These are phyloP conservation scores for Candida quercuum DNA, from an alignment of 805 yeast genomes.

Conservation along the genomic window DNA sequence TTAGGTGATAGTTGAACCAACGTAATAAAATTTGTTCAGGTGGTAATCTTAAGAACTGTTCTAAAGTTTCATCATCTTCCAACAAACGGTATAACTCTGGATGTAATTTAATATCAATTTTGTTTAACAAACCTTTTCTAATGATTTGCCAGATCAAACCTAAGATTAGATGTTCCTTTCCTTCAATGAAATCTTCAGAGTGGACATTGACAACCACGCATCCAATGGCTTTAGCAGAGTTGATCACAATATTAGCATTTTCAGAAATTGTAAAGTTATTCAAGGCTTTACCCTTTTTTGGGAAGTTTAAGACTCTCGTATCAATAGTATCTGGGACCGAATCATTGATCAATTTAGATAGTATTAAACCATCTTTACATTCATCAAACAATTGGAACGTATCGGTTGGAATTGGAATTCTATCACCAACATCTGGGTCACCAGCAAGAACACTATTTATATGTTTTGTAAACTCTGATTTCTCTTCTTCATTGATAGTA, in stretches of 20 bases:
- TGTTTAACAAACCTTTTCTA: conserved; percentile 89
- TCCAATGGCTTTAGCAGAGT: conserved; percentile 98
- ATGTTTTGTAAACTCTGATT: conserved; percentile 93
- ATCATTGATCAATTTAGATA: conserved; percentile 92
- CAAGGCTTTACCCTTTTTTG: conserved; percentile 72
- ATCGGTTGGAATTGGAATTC: conserved; percentile 90
- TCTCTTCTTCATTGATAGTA: conserved; percentile 95
- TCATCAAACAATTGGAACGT: conserved; percentile 95
- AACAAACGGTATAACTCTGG: conserved; percentile 93
- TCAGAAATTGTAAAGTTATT: conserved; percentile 95
- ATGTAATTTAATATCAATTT: conserved; percentile 92
- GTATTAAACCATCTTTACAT: conserved; percentile 89
- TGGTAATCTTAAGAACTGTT: conserved; percentile 92
- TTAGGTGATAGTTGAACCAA: conserved; percentile 96
- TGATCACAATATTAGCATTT: conserved; percentile 95
- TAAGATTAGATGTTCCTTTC: conserved; percentile 85
- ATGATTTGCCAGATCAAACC: conserved; percentile 97
- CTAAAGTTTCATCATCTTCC: conserved; percentile 95
- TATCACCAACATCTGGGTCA: conserved; percentile 74
- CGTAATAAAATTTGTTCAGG: conserved; percentile 95
- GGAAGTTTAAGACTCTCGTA: conserved; percentile 90
- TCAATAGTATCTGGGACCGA: conserved; percentile 98
- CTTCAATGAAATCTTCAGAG: conserved; percentile 91
- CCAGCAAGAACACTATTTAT: conserved; percentile 89
- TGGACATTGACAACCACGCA: conserved; percentile 97